Evolutionary conservation across 352 stramenopile genomes (phyloP).

Genomic region (Globisporangium radiosum): DNA sequence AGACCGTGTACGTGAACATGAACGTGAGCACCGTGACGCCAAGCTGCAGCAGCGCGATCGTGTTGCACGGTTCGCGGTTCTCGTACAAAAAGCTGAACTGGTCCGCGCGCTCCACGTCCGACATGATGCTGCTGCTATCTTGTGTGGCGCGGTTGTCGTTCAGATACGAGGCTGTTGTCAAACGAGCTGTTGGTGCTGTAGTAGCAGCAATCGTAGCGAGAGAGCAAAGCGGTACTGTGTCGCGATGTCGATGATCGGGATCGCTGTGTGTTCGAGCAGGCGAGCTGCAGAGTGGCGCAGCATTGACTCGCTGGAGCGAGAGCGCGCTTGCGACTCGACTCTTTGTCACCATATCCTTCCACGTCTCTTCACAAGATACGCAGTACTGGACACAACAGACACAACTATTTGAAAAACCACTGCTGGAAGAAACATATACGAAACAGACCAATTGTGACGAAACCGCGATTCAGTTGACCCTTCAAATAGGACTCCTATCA

Average conservation of each 20-base stretch:
- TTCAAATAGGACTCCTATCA: no score
- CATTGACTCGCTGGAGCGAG: background rate
- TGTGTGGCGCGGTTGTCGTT: background rate
- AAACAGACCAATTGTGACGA: no score
- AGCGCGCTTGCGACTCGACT: background rate
- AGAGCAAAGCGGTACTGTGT: background rate
- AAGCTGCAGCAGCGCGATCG: slow-evolving; percentile 72
- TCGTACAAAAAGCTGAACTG: slow-evolving; percentile 82
- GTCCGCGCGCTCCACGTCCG: slow-evolving; percentile 61
- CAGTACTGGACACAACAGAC: no score
- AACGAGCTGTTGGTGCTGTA: background rate
- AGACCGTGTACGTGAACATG: slow-evolving; percentile 78
- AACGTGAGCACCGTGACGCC: slow-evolving; percentile 61
- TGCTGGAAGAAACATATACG: no score
- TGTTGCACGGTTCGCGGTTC: slow-evolving; percentile 78
- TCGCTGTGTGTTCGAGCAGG: background rate
- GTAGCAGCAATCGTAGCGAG: no score
- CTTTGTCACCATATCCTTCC: slow-evolving; percentile 8
- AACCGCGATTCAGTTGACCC: no score
- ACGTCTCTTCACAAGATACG: slow-evolving; percentile 13
- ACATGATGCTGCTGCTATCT: slow-evolving; percentile 25
- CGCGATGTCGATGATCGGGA: background rate
- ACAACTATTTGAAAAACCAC: no score
- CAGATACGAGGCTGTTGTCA: background rate
- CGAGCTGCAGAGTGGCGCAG: background rate